A percentile compares a stretch with the other conserved stretches of the same genome.
These are phyloP conservation scores for Biscogniauxia sp. DNA, from an alignment of 2,329 filamentous ascomycete genomes.

Conservation along the genomic window DNA sequence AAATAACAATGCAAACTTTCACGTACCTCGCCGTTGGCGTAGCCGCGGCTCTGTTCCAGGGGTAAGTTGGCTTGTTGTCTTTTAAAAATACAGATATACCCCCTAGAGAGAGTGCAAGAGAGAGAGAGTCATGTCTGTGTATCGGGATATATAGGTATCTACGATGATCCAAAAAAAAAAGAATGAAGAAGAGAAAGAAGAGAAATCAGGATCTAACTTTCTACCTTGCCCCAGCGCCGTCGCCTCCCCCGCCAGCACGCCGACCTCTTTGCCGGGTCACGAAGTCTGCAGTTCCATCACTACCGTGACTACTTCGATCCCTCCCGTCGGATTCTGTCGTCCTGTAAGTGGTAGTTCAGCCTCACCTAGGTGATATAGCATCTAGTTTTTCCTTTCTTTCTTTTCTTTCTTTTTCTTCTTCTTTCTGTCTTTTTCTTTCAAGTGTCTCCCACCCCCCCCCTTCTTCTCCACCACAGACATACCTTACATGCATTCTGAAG, in stretches of 20 bases:
- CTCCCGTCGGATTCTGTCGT: not conserved
- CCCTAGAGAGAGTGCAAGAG: too few relatives aligned
- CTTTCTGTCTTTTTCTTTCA: not conserved
- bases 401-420: not conserved
- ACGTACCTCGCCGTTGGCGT: slow-evolving; percentile 11
- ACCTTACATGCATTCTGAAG: too few relatives aligned
- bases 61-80: too few relatives aligned
- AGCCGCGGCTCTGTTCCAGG: slow-evolving; percentile 12
- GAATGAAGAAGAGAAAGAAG: not conserved
- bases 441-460: too few relatives aligned
- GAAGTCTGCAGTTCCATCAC: slow-evolving; percentile 15
- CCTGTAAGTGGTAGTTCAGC: not conserved
- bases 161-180: too few relatives aligned
- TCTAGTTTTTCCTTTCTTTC: not conserved
- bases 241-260: slow-evolving; percentile 6
- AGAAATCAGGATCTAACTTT: not conserved
- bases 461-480: too few relatives aligned
- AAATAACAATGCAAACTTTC: slow-evolving; percentile 10
- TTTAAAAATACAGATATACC: too few relatives aligned
- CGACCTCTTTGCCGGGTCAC: slow-evolving; percentile 15
- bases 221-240: slow-evolving; percentile 3
- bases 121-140: not conserved
- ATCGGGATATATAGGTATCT: too few relatives aligned
- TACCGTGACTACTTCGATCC: slow-evolving; percentile 13
- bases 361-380: not conserved